A percentile compares a stretch with the other conserved stretches of the same genome.
Conservation (phyloP, 1,284 basidiomycete genomes). For the Malassezia psittaci region DNA sequence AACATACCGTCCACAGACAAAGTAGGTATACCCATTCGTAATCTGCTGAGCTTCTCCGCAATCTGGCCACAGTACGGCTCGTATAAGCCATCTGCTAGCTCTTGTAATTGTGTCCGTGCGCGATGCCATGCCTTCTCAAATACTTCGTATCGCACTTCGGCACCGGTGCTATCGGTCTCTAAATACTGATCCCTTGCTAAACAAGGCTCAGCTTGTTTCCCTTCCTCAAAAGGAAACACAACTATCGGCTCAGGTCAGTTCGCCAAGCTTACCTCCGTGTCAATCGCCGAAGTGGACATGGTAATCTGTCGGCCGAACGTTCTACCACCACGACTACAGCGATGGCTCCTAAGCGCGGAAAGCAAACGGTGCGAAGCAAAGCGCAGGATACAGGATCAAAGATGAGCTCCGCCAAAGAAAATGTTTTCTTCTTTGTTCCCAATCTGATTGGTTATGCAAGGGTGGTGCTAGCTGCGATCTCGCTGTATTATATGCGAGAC, state of each 20-base stretch:
- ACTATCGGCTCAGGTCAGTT: not conserved
- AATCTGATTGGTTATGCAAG: slow-evolving; percentile 94
- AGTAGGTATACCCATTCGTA: not conserved
- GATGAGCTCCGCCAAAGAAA: slow-evolving; percentile 17
- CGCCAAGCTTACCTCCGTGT: slow-evolving; percentile 7
- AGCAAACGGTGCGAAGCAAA: slow-evolving; percentile 11
- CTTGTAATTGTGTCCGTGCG: not conserved
- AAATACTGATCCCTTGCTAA: not conserved
- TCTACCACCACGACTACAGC: not conserved
- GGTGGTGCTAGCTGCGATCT: slow-evolving; percentile 76
- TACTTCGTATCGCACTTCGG: not conserved
- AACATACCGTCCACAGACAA: slow-evolving; percentile 1
- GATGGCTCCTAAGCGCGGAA: slow-evolving; percentile 17
- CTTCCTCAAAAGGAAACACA: not conserved
- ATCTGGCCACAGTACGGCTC: not conserved
- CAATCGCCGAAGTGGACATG: not conserved
- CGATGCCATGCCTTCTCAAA: not conserved
- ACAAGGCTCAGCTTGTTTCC: not conserved
- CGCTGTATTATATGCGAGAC: slow-evolving; percentile 72
- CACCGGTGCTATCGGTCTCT: not conserved
- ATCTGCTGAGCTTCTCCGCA: not conserved
- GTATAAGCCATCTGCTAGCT: not conserved
- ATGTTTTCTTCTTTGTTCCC: slow-evolving; percentile 65
- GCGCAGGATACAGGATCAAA: not conserved
- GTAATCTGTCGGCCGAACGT: not conserved